A percentile compares a stretch with the other conserved stretches of the same genome.
phyloP scores from a whole-genome alignment of 208 protist genomes.

The Leishmania major region DNA sequence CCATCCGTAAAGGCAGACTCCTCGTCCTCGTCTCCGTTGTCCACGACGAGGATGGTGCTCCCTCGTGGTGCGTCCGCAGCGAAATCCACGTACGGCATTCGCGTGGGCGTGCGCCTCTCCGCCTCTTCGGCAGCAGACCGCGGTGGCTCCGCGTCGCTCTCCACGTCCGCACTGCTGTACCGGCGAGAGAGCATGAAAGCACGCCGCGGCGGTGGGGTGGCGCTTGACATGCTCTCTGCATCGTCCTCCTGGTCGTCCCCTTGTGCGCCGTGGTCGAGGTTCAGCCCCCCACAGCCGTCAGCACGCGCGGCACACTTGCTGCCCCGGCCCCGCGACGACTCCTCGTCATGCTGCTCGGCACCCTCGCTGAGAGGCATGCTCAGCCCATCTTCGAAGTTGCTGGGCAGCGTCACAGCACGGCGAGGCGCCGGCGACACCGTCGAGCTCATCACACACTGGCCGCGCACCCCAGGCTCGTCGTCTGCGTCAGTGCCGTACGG shows the following conservation, averaged over 20 bases:
- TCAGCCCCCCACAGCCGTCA: neutral
- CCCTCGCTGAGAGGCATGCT: slow-evolving; percentile 6
- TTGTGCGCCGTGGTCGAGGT: neutral
- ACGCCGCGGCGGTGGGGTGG: slow-evolving; percentile 50
- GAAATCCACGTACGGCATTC: neutral
- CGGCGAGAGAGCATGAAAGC: slow-evolving; percentile 55
- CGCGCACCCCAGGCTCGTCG: neutral
- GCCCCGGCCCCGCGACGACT: neutral
- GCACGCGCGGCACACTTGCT: neutral
- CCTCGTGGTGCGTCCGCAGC: neutral
- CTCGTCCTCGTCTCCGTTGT: slow-evolving; percentile 1
- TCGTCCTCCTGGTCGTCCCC: neutral
- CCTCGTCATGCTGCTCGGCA: neutral
- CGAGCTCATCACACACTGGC: slow-evolving; percentile 7
- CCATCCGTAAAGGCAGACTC: too few species aligned
- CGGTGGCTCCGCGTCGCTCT: neutral
- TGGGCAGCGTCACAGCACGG: slow-evolving; percentile 15
- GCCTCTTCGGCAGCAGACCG: neutral
- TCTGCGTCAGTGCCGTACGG: neutral
- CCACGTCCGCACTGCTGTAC: slow-evolving; percentile 13
- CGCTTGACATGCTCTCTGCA: neutral
- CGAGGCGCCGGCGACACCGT: slow-evolving; percentile 25
- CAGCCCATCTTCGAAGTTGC: slow-evolving; percentile 20
- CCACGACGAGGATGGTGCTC: slow-evolving; percentile 12
- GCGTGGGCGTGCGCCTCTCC: neutral